Evolutionary conservation across 106 monocot genomes (phyloP).

Genomic region (Platanthera zijinensis): DNA sequence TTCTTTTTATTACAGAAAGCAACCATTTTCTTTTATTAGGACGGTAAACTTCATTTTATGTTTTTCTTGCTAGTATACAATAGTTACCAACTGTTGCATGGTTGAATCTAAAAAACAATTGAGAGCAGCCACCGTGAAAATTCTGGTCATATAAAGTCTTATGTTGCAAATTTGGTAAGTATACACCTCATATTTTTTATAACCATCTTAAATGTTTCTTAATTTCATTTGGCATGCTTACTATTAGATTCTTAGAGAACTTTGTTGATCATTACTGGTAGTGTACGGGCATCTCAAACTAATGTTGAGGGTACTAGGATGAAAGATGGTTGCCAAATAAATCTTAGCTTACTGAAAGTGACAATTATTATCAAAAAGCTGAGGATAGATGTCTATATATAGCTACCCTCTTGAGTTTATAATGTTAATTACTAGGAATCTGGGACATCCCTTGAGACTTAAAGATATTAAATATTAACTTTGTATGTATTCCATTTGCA

Average conservation of each 20-base stretch:
- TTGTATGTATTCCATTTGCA: too few relatives aligned
- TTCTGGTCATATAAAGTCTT: constrained; percentile 85
- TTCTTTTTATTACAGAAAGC: constrained; percentile 61
- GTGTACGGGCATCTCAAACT: constrained; percentile 88
- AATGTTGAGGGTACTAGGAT: constrained; percentile 83
- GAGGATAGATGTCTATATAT: constrained; percentile 29
- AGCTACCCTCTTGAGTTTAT: too few relatives aligned
- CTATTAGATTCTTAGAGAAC: constrained; percentile 48
- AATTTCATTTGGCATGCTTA: background rate
- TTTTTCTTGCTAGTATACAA: background rate
- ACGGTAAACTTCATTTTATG: constrained; percentile 32
- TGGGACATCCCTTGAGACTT: too few relatives aligned
- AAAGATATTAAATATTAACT: too few relatives aligned
- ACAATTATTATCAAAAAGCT: constrained; percentile 96
- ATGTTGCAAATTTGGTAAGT: constrained; percentile 78
- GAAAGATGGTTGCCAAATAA: constrained; percentile 98
- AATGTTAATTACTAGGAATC: too few relatives aligned
- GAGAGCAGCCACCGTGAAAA: constrained; percentile 76
- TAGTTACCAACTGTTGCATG: background rate
- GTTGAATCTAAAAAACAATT: constrained; percentile 43
- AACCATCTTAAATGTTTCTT: background rate
- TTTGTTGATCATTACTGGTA: constrained; percentile 98
- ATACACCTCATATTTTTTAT: background rate
- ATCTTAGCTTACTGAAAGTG: constrained; percentile 82
- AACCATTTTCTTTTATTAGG: constrained; percentile 55